These are phyloP conservation scores for Aureobasidium musti DNA, from an alignment of 2,329 filamentous ascomycete genomes.

Conservation along the genomic window DNA sequence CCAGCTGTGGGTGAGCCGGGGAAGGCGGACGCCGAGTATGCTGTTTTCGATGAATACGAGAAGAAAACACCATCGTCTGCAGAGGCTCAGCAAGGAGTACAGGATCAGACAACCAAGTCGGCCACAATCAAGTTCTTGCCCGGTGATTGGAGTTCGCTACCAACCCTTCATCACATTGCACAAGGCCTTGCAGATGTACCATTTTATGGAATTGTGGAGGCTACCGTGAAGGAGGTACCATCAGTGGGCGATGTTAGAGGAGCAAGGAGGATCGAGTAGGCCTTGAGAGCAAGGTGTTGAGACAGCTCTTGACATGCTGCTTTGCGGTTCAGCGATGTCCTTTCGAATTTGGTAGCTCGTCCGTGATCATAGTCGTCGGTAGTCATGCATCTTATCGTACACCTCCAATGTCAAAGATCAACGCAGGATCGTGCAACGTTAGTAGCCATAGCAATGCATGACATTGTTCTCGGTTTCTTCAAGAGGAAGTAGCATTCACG, in stretches of 20 bases:
- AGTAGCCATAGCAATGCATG: too few relatives aligned
- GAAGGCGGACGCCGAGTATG: conserved; percentile 58
- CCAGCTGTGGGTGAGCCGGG: conserved; percentile 57
- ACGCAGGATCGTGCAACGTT: too few relatives aligned
- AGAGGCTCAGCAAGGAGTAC: neutral
- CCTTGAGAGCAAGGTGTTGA: neutral
- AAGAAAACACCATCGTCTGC: conserved; percentile 44
- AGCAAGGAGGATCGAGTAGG: conserved; percentile 38
- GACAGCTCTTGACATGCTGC: neutral
- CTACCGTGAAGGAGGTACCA: conserved; percentile 57
- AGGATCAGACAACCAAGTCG: conserved; percentile 40
- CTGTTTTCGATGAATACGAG: conserved; percentile 46
- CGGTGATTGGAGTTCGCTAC: conserved; percentile 57
- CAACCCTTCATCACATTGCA: conserved; percentile 63
- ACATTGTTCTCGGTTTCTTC: too few relatives aligned
- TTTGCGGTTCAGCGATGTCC: conserved; percentile 2
- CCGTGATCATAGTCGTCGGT: neutral
- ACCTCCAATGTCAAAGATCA: neutral
- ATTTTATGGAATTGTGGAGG: conserved; percentile 58
- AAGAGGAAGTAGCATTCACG: too few relatives aligned
- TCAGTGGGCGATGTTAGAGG: conserved; percentile 54
- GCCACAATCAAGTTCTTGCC: conserved; percentile 53
- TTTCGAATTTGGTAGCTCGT: too few relatives aligned
- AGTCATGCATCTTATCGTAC: neutral
- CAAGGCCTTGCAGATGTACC: conserved; percentile 57